A percentile compares a stretch with the other conserved stretches of the same genome.
Evolutionary conservation across 176 grass and related monocot species (phyloP).

Genomic region (Ensete ventricosum): DNA sequence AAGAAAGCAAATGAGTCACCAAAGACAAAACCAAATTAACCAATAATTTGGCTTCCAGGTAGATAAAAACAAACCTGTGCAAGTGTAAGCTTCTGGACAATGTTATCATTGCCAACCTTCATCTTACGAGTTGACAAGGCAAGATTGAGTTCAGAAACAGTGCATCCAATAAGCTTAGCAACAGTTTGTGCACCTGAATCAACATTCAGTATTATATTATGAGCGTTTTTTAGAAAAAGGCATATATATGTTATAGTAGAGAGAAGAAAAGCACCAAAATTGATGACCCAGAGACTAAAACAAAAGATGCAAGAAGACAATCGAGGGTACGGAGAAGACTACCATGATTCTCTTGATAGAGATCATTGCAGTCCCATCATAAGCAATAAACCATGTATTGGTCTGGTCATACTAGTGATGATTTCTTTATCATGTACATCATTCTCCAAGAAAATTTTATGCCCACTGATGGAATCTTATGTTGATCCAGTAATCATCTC

Average conservation of each 20-base stretch:
- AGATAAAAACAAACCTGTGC: slow-evolving; percentile 59
- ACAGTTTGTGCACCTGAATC: slow-evolving; percentile 73
- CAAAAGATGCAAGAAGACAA: no score
- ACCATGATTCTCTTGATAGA: neutral
- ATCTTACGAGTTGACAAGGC: slow-evolving; percentile 85
- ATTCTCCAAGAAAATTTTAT: neutral
- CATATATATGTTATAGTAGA: no score
- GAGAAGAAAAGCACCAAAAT: no score
- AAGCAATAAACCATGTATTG: no score
- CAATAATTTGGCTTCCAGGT: slow-evolving; percentile 14
- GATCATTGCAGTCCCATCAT: neutral
- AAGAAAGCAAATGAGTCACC: slow-evolving; percentile 1
- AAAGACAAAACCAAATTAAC: slow-evolving; percentile 3
- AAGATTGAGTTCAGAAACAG: slow-evolving; percentile 61
- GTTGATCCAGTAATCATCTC: neutral
- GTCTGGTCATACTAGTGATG: neutral
- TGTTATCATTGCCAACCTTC: slow-evolving; percentile 93
- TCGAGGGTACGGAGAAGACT: no score
- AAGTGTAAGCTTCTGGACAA: slow-evolving; percentile 97
- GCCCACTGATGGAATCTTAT: neutral
- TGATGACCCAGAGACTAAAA: no score
- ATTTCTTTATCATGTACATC: neutral
- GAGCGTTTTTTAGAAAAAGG: no score
- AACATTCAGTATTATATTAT: slow-evolving; percentile 12
- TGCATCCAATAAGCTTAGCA: slow-evolving; percentile 84